These are phyloP conservation scores for Phaffomyces opuntiae DNA, from an alignment of 805 yeast species.

Conservation along the genomic window DNA sequence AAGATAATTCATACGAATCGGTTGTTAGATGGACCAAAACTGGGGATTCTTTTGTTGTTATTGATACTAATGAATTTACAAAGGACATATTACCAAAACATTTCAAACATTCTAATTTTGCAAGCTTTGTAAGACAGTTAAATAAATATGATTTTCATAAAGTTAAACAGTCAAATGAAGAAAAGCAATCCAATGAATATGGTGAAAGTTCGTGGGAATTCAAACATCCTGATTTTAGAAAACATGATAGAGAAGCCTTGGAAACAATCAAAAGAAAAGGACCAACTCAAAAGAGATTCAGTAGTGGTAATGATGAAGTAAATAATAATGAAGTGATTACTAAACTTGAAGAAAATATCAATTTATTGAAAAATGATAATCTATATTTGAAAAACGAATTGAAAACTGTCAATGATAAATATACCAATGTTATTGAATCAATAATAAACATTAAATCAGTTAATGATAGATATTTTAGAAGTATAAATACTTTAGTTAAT, in stretches of 20 bases:
- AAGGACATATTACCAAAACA: slow-evolving; percentile 83
- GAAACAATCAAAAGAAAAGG: slow-evolving; percentile 85
- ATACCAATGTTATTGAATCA: slow-evolving; percentile 57
- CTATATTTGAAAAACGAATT: slow-evolving; percentile 29
- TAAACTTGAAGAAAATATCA: slow-evolving; percentile 16
- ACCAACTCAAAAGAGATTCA: slow-evolving; percentile 45
- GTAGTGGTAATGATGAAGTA: slow-evolving; percentile 18
- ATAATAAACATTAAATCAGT: slow-evolving; percentile 47
- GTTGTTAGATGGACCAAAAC: slow-evolving; percentile 79
- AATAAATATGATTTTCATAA: slow-evolving; percentile 98
- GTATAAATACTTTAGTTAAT: slow-evolving; percentile 43
- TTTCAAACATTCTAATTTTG: slow-evolving; percentile 92
- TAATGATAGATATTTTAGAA: slow-evolving; percentile 49
- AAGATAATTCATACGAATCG: slow-evolving; percentile 64
- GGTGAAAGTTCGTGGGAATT: slow-evolving; percentile 92
- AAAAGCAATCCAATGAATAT: slow-evolving; percentile 44
- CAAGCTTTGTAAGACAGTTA: slow-evolving; percentile 89
- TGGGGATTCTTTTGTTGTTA: slow-evolving; percentile 86
- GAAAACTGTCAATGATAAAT: slow-evolving; percentile 44
- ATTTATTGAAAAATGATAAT: slow-evolving; percentile 22
- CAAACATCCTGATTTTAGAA: slow-evolving; percentile 80
- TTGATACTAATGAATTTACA: slow-evolving; percentile 87
- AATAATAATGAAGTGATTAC: slow-evolving; percentile 6
- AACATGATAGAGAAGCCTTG: slow-evolving; percentile 68
- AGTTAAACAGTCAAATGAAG: slow-evolving; percentile 69